Conservation (phyloP, 2,329 filamentous ascomycete genomes). For the Ophiocordyceps sinensis region DNA sequence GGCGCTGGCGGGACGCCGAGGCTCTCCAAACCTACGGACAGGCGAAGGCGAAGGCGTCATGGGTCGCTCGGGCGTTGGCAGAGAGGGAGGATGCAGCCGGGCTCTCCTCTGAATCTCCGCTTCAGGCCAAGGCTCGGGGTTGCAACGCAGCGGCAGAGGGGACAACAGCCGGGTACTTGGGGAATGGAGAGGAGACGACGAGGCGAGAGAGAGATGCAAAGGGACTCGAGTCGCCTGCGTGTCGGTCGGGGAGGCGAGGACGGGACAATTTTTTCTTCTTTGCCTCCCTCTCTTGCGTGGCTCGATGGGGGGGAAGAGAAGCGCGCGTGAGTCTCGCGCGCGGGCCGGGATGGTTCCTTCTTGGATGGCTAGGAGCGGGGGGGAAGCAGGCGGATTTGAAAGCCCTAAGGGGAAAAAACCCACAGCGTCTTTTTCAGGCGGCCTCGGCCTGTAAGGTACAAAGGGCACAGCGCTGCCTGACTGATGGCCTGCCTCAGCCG, state of each 20-base stretch:
- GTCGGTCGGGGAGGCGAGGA: neutral
- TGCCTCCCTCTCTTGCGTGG: neutral
- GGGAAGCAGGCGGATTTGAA: neutral
- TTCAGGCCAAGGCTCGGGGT: no score
- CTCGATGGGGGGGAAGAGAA: neutral
- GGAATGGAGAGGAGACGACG: neutral
- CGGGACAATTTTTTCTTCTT: neutral
- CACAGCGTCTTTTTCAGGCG: no score
- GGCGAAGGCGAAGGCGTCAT: constrained; percentile 23
- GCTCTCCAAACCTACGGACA: constrained; percentile 21
- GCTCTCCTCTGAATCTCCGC: neutral
- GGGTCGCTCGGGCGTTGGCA: constrained; percentile 1
- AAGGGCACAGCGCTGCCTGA: no score
- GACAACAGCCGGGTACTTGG: neutral
- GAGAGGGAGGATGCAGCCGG: neutral
- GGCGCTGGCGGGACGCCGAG: constrained; percentile 17
- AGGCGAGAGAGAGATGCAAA: neutral
- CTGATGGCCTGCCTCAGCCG: no score
- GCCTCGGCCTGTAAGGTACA: no score
- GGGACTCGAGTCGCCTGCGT: neutral
- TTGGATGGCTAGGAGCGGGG: neutral
- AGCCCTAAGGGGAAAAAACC: neutral
- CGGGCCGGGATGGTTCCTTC: constrained; percentile 1
- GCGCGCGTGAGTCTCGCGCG: constrained; percentile 1
- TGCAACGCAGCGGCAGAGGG: no score